Percentiles rank a stretch among this genome's conserved stretches.
These are phyloP conservation scores for Balakata baccata DNA, from an alignment of 345 rosid species.

Conservation along the genomic window DNA sequence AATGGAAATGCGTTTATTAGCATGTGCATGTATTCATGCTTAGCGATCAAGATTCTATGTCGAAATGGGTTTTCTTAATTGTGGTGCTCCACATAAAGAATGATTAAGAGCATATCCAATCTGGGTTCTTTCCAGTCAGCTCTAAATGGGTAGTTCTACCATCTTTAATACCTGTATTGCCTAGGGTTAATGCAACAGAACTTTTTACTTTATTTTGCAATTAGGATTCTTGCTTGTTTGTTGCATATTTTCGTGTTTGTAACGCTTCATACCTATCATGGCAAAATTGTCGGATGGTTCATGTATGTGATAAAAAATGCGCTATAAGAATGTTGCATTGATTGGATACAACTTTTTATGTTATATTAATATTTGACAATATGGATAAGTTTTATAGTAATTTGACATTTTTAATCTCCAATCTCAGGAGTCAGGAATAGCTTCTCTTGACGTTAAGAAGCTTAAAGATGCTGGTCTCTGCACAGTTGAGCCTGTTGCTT, in stretches of 20 bases:
- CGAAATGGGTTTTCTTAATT: not conserved
- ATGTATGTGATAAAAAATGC: no score
- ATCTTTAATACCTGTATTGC: not conserved
- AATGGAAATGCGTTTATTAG: not conserved
- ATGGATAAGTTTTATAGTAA: no score
- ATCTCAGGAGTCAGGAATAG: conserved; percentile 77
- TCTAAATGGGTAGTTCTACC: not conserved
- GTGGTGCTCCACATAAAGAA: not conserved
- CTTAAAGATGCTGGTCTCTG: conserved; percentile 92
- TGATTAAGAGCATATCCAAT: not conserved
- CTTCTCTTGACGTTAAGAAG: conserved; percentile 83
- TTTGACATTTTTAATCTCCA: conserved; percentile 1
- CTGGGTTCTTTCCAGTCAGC: not conserved
- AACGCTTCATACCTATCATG: no score
- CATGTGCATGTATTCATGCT: not conserved
- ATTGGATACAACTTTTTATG: not conserved
- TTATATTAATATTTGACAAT: not conserved
- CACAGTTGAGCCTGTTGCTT: conserved; percentile 88
- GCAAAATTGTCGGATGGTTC: not conserved
- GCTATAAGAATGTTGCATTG: not conserved
- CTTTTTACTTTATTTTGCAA: not conserved
- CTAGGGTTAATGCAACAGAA: not conserved
- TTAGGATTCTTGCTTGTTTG: not conserved
- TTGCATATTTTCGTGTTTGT: not conserved
- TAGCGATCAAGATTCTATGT: not conserved